Evolutionary conservation across 176 grass and related monocot genomes (phyloP), one percentile per base, ranked within the genome.

Genomic region (Aegilops speltoides): DNA sequence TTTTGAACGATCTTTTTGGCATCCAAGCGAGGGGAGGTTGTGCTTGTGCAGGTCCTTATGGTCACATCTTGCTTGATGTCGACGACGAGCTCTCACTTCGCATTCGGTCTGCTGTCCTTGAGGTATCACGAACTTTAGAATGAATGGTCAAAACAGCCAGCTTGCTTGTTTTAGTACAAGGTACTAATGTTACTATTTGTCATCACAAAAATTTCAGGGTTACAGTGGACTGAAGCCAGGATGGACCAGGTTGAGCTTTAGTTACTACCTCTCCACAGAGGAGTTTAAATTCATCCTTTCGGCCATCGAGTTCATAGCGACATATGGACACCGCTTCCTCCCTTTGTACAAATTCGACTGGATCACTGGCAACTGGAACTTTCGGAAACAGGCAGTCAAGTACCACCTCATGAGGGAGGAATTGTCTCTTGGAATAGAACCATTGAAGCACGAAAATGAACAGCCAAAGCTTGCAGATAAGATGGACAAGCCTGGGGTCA

Each of bases 1-100:
- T 98, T 68, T 78, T 98, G 0, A 95, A 91, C 6, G 95, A 95
- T 84, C 90, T 98, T 62, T 98, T 98, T 2, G 95, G 95, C 17
- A 90, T 98, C 71, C 95, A 98, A 59, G 91, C 93, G 2, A 92
- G 93, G 31, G 95, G 95, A 6, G 95, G 95, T 2, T 98, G 93
- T 22, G 87, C 93, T 1, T 98, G 95, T 6, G 93, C 95, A 10
- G 83, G 87, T 0, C 95, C 93, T 0, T 98, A 98, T 25, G 95
- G 93, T 1, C 93, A 98, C 54, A 65, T 77, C 31, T 79, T 98
- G 71, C 95, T 98, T 14, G 25, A 59, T 3, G 84, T 98, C 0
- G 62, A 90, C 9, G 24, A 82, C 2, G 83, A 86, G 0, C 89
- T 90, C 34, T 98, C 93, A 3, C 91, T 89, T 64, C 84, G 72